phyloP scores from a whole-genome alignment of 1,284 basidiomycete species.

The Trichosporon sp. region DNA sequence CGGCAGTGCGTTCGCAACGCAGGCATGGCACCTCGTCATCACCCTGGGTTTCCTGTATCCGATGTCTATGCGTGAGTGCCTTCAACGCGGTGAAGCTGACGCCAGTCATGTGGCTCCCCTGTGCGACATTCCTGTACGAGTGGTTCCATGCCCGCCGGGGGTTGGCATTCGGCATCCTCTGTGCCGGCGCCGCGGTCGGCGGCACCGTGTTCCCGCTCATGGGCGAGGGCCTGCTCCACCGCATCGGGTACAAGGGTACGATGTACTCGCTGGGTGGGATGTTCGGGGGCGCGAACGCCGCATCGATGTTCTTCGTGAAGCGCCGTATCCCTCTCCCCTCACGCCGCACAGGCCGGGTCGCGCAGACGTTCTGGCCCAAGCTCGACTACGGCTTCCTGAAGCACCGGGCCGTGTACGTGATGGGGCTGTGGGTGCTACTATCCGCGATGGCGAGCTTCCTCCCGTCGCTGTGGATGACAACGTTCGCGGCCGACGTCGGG shows the following conservation, averaged over 20 bases:
- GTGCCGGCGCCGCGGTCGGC: constrained; percentile 34
- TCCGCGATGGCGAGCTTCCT: constrained; percentile 45
- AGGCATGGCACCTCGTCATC: constrained; percentile 47
- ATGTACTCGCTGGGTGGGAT: constrained; percentile 40
- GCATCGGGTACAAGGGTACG: constrained; percentile 43
- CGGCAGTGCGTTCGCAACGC: constrained; percentile 6
- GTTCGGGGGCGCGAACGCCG: constrained; percentile 28
- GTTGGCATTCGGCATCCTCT: constrained; percentile 33
- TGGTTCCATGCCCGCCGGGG: constrained; percentile 40
- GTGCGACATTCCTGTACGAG: constrained; percentile 42
- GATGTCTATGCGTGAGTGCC: constrained; percentile 31
- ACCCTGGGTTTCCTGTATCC: constrained; percentile 44
- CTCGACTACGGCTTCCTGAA: constrained; percentile 32
- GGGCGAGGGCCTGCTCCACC: constrained; percentile 32
- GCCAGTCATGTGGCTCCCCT: constrained; percentile 41
- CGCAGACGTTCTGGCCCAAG: constrained; percentile 2
- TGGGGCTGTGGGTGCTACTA: constrained; percentile 34
- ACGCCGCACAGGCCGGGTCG: background rate
- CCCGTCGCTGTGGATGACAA: constrained; percentile 46
- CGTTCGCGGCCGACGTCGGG: constrained; percentile 39
- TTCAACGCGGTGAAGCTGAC: background rate
- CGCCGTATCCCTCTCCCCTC: constrained; percentile 36
- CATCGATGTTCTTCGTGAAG: constrained; percentile 37
- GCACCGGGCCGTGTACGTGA: constrained; percentile 29
- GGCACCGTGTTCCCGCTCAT: constrained; percentile 46